These are phyloP conservation scores for Fusarium dlaminii DNA, from an alignment of 2,329 filamentous ascomycete species.

Conservation along the genomic window DNA sequence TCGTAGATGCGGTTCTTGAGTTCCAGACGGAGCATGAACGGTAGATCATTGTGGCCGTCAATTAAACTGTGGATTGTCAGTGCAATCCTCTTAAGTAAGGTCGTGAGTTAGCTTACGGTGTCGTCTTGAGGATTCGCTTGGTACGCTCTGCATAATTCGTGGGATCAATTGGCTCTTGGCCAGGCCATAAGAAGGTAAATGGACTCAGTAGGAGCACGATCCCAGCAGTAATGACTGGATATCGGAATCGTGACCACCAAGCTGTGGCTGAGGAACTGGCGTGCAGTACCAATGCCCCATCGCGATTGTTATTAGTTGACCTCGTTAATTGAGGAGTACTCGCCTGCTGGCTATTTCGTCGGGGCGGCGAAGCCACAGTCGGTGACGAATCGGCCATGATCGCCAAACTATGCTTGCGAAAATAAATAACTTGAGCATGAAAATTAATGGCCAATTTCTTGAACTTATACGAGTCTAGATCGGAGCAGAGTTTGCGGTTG, in stretches of 20 bases:
- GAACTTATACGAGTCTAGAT: background rate
- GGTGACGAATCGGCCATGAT: background rate
- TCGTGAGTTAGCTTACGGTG: conserved; percentile 2
- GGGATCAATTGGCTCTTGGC: conserved; percentile 11
- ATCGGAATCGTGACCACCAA: conserved; percentile 3
- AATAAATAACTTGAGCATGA: background rate
- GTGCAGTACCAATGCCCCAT: conserved; percentile 5
- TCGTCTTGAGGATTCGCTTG: conserved; percentile 17
- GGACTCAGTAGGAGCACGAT: conserved; percentile 15
- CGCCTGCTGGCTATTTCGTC: background rate
- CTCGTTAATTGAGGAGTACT: background rate
- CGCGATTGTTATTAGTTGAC: background rate
- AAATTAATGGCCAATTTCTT: background rate
- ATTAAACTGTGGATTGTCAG: conserved; percentile 33
- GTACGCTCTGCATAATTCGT: conserved; percentile 28
- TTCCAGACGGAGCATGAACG: conserved; percentile 44
- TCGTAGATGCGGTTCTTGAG: conserved; percentile 41
- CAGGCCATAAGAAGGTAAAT: conserved; percentile 6
- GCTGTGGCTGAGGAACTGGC: background rate
- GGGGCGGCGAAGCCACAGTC: background rate
- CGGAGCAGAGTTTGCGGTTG: conserved; percentile 1
- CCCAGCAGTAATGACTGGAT: conserved; percentile 11
- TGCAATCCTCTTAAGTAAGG: background rate
- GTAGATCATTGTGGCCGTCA: conserved; percentile 47
- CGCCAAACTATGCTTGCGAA: background rate